Evolutionary conservation across 2,329 filamentous ascomycete genomes (phyloP), one percentile per base, ranked within the genome.

Genomic region (Pseudogymnoascus sp.): DNA sequence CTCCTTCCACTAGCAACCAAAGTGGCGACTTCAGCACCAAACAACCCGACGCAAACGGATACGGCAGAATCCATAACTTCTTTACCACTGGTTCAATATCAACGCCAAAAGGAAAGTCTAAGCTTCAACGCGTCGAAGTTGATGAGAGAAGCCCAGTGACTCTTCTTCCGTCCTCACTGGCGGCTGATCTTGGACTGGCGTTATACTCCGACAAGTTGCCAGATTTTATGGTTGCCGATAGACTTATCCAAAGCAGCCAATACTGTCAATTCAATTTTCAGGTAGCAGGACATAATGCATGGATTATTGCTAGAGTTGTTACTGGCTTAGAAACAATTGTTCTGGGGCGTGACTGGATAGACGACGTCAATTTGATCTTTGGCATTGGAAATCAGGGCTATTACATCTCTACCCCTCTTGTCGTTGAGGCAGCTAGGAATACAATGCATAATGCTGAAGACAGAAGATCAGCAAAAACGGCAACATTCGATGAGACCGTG

Each of bases 291-390:
- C 37, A 38, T 38, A 38, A 18, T 18, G 16, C 43, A 35, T 57
- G 39, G 33, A 64, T 62, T 38, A 58, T 62, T 61, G 57, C 63
- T n/a, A 25, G 43, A 25, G 47, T 64, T 30, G 39, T 64, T 35
- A 54, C 60, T 59, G 61, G 58, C 41, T 41, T 64, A 30, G 4
- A 62, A 57, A 58, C 36, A 6, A 57, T 62, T 39, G 43, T 63
- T 36, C 62, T 63, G 16, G 60, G 62, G 20, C 57, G 47, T 50
- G 62, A 63, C 35, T 63, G 58, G 60, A 63, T 63, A 18, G n/a
- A 22, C 16, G 47, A 28, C 22, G 60, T 62, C 22, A 20, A 60
- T 58, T 58, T 63, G 37, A 57, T 62, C 16, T 58, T 12, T 33
- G 57, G 57, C 41, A 60, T 60, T 62, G 61, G 43, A 7, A 62